These are phyloP conservation scores for Protomyces inundatus DNA, from an alignment of 1,139 yeast species.

Conservation along the genomic window DNA sequence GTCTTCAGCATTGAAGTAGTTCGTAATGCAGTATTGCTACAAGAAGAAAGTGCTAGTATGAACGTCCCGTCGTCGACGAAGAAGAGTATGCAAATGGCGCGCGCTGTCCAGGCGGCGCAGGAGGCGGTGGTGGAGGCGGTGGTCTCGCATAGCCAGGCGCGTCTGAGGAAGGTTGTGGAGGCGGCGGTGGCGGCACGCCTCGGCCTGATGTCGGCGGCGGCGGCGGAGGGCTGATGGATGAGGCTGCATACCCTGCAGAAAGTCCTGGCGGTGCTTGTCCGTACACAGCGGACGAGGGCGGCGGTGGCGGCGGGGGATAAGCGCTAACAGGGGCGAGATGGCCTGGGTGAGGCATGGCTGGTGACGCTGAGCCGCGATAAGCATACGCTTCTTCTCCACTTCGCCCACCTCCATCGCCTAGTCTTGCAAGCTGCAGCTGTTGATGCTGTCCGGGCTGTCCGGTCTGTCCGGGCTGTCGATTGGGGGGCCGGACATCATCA, in stretches of 20 bases:
- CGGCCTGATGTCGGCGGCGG: slow-evolving; percentile 11
- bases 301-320: slow-evolving; percentile 7
- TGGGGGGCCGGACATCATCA: not conserved
- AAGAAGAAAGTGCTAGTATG: not conserved
- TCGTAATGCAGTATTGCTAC: too few species aligned
- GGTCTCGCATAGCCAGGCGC: not conserved
- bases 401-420: slow-evolving; percentile 7
- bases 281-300: not conserved
- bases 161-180: not conserved
- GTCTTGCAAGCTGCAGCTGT: not conserved
- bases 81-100: not conserved
- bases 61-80: not conserved
- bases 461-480: not conserved
- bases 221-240: slow-evolving; percentile 3
- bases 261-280: not conserved
- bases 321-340: not conserved
- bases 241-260: not conserved
- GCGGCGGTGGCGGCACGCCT: not conserved
- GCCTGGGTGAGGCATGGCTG: not conserved
- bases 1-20: too few species aligned
- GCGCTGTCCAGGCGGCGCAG: not conserved
- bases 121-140: slow-evolving; percentile 19
- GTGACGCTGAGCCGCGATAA: not conserved
- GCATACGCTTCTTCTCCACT: not conserved
- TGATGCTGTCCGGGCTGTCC: not conserved